phyloP scores from a whole-genome alignment of 306 rosid genomes.

The Castanospermum australe region DNA sequence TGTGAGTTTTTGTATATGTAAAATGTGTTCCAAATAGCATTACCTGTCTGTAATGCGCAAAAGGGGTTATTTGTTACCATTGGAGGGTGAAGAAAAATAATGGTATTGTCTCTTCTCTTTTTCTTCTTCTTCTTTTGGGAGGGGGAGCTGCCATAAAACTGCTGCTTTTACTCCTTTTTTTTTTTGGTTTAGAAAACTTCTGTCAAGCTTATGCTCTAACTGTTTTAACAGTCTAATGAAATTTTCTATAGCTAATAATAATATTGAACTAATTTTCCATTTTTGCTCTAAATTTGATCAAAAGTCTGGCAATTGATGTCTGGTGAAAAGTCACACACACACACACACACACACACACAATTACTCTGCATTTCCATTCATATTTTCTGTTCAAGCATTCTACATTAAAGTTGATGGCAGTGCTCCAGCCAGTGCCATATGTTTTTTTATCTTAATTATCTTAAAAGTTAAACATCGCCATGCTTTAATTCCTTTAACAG shows the following conservation, averaged over 20 bases:
- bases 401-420: not conserved
- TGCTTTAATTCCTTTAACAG: not conserved
- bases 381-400: not conserved
- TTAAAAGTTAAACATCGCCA: not conserved
- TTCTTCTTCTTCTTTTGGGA: not conserved
- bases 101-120: not conserved
- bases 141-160: not conserved
- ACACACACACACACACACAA: not conserved
- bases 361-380: not conserved
- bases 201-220: conserved; percentile 1
- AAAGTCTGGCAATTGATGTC: not conserved
- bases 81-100: not conserved
- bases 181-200: not conserved
- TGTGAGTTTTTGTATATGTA: too few relatives aligned
- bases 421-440: not conserved
- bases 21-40: too few relatives aligned
- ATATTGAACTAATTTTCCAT: not conserved
- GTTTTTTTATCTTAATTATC: not conserved
- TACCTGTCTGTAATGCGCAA: not conserved
- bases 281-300: not conserved
- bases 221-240: not conserved
- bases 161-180: not conserved
- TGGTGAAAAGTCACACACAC: not conserved
- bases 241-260: not conserved
- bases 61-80: not conserved